These are phyloP conservation scores for Phytomonas francai DNA, from an alignment of 208 protist species.

Conservation along the genomic window DNA sequence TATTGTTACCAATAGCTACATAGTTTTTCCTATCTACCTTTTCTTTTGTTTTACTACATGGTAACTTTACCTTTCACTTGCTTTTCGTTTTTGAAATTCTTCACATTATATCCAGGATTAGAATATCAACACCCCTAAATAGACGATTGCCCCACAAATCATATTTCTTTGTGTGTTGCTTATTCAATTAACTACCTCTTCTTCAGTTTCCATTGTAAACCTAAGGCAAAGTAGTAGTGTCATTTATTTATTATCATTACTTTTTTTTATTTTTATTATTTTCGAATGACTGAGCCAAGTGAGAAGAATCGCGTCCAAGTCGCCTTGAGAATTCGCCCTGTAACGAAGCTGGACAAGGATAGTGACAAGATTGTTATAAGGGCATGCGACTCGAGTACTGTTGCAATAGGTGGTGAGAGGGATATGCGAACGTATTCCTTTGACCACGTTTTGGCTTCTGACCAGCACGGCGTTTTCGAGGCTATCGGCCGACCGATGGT, in stretches of 20 bases:
- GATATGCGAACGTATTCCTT: conserved; percentile 22
- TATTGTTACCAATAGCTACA: conserved; percentile 11
- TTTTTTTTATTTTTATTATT: background rate
- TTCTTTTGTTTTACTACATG: conserved; percentile 12
- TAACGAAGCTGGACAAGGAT: conserved; percentile 14
- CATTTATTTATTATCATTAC: background rate
- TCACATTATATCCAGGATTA: background rate
- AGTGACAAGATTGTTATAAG: conserved; percentile 14
- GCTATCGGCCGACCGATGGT: conserved; percentile 71
- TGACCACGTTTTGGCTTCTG: conserved; percentile 33
- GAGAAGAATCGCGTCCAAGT: conserved; percentile 26
- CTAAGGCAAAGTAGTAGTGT: background rate
- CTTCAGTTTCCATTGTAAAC: background rate
- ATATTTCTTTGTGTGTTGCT: background rate
- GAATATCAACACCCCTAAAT: background rate
- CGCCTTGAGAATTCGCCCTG: conserved; percentile 22
- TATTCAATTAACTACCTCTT: background rate
- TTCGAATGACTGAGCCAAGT: conserved; percentile 11
- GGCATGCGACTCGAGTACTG: background rate
- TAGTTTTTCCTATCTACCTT: conserved; percentile 11
- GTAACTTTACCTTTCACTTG: background rate
- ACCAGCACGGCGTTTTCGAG: conserved; percentile 63
- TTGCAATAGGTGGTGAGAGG: conserved; percentile 21
- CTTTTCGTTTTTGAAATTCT: background rate
- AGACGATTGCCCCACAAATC: background rate